A percentile compares a stretch with the other conserved stretches of the same genome.
Evolutionary conservation across 768 basidiomycete species (phyloP).

Genomic region (Hypsizygus marmoreus): DNA sequence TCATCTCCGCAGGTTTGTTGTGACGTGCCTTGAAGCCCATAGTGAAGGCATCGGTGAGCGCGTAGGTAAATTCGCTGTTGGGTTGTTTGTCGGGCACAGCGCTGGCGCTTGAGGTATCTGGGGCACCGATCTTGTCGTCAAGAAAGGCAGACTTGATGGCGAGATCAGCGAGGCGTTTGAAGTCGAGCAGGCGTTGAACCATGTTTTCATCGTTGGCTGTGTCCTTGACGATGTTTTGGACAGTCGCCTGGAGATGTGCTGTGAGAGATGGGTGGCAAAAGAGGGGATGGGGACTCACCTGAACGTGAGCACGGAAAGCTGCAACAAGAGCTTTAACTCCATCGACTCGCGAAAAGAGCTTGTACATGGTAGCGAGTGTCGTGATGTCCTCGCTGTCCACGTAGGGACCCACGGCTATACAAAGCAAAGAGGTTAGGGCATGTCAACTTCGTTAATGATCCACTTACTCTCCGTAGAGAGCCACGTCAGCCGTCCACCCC

Average conservation of each 20-base stretch:
- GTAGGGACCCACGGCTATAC: slow-evolving; percentile 53
- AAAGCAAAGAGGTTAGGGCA: neutral
- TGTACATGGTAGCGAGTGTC: slow-evolving; percentile 56
- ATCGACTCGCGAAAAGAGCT: slow-evolving; percentile 59
- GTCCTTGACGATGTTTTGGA: slow-evolving; percentile 69
- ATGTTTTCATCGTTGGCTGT: slow-evolving; percentile 67
- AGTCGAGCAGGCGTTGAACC: slow-evolving; percentile 70
- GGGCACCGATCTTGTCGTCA: slow-evolving; percentile 31
- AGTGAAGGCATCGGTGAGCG: slow-evolving; percentile 70
- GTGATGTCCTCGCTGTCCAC: slow-evolving; percentile 48
- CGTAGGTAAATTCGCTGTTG: slow-evolving; percentile 64
- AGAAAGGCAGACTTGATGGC: slow-evolving; percentile 55
- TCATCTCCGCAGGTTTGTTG: slow-evolving; percentile 89
- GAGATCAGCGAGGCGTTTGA: slow-evolving; percentile 60
- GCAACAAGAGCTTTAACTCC: slow-evolving; percentile 53
- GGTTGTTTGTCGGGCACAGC: slow-evolving; percentile 38
- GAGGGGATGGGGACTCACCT: slow-evolving; percentile 38
- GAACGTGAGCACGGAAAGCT: slow-evolving; percentile 64
- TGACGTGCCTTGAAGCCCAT: slow-evolving; percentile 73
- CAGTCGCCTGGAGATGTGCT: slow-evolving; percentile 44
- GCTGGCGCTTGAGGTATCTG: slow-evolving; percentile 30
- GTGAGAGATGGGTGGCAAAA: neutral
- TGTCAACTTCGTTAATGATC: slow-evolving; percentile 1
- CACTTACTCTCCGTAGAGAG: slow-evolving; percentile 34
- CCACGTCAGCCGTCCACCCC: slow-evolving; percentile 44